Evolutionary conservation across 192 early-diverging fungal species (phyloP).

Genomic region (Spizellomyces sp.): DNA sequence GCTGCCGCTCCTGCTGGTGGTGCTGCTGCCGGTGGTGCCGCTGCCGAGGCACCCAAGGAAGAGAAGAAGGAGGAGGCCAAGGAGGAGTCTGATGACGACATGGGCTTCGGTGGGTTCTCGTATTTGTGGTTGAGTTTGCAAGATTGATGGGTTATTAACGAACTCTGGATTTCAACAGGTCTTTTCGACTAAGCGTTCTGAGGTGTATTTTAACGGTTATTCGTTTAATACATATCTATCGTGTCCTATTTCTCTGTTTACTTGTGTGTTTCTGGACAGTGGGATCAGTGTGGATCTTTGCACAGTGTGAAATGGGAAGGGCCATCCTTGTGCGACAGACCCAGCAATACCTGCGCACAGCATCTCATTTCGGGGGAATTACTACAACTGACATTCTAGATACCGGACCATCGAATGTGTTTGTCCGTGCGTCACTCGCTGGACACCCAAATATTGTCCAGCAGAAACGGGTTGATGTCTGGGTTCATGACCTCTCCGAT

Average conservation of each 20-base stretch:
- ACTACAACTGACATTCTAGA: no score
- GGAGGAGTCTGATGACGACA: slow-evolving; percentile 57
- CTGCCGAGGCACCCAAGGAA: slow-evolving; percentile 48
- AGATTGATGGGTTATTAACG: neutral
- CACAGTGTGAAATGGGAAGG: no score
- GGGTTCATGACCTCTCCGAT: slow-evolving; percentile 47
- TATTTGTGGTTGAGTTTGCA: neutral
- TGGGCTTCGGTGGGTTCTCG: slow-evolving; percentile 46
- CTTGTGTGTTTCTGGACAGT: no score
- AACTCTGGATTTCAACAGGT: slow-evolving; percentile 10
- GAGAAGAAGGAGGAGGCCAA: slow-evolving; percentile 57
- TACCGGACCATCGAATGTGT: no score
- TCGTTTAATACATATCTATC: no score
- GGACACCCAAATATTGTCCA: slow-evolving; percentile 8
- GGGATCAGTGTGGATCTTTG: no score
- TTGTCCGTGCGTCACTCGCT: neutral
- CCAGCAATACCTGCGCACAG: no score
- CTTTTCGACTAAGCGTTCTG: slow-evolving; percentile 49
- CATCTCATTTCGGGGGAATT: no score
- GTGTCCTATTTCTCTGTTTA: no score
- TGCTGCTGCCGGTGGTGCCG: slow-evolving; percentile 52
- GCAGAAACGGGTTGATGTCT: slow-evolving; percentile 31
- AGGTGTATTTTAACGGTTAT: no score
- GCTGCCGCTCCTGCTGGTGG: slow-evolving; percentile 53
- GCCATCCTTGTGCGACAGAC: no score